Conservation (phyloP, 495 filamentous ascomycete genomes). For the Alectoria sarmentosa region DNA sequence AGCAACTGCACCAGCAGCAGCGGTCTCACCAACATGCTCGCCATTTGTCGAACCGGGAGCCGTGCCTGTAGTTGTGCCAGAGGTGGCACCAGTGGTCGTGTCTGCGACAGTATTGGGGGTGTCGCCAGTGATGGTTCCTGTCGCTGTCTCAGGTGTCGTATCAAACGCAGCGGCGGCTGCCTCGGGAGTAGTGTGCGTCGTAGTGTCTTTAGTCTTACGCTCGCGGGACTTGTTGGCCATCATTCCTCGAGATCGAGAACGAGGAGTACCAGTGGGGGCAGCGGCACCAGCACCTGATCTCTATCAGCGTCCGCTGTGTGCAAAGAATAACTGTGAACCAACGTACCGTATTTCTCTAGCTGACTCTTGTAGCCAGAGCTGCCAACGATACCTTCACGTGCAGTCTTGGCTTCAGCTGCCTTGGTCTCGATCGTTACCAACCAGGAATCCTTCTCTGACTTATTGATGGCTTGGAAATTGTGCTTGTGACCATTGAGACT, state of each 20-base stretch:
- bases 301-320: conserved; percentile 4
- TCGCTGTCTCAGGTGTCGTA: conserved; percentile 22
- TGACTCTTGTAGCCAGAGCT: conserved; percentile 75
- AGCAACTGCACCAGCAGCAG: conserved; percentile 26
- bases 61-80: conserved; percentile 32
- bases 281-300: conserved; percentile 41
- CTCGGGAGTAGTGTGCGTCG: conserved; percentile 14
- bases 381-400: conserved; percentile 57
- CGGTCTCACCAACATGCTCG: conserved; percentile 26
- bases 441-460: conserved; percentile 86
- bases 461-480: conserved; percentile 68
- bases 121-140: neutral
- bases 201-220: conserved; percentile 32
- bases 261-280: conserved; percentile 37
- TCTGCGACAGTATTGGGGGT: conserved; percentile 13
- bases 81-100: neutral
- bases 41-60: conserved; percentile 14
- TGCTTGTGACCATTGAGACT: conserved; percentile 81
- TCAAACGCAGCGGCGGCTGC: conserved; percentile 42
- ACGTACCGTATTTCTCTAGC: conserved; percentile 57
- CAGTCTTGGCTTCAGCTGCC: conserved; percentile 68
- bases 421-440: conserved; percentile 68
- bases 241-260: conserved; percentile 43
- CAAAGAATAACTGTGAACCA: neutral
- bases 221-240: conserved; percentile 44